Conservation (phyloP, 441 rosid genomes). For the Populus hybrid region DNA sequence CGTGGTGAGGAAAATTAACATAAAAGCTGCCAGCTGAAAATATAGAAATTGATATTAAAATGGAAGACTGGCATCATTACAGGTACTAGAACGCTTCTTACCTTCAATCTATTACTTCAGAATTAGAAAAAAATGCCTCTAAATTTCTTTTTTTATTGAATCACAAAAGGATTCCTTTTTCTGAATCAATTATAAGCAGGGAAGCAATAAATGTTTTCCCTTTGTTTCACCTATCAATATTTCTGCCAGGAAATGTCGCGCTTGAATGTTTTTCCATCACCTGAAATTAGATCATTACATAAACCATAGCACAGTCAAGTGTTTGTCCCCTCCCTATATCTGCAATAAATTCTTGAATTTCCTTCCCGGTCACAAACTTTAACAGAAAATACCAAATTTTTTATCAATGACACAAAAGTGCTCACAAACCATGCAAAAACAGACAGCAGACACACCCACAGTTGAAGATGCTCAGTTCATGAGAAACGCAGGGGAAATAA, state of each 20-base stretch:
- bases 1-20: background rate
- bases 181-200: background rate
- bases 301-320: background rate
- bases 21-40: background rate
- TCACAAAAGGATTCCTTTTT: background rate
- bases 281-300: background rate
- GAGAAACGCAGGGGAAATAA: constrained; percentile 3
- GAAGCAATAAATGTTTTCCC: background rate
- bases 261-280: background rate
- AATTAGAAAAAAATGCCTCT: background rate
- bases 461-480: constrained; percentile 16
- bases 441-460: background rate
- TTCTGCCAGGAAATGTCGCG: background rate
- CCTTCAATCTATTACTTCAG: background rate
- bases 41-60: background rate
- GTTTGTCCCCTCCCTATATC: background rate
- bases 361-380: background rate
- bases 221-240: background rate
- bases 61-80: background rate
- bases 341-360: background rate
- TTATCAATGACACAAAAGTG: background rate
- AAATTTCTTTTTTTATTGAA: background rate
- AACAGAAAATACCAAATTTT: background rate
- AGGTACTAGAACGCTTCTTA: background rate
- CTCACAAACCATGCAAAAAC: background rate